Base-by-base conservation (phyloP, 106 monocot species). In the Allium fistulosum region DNA sequence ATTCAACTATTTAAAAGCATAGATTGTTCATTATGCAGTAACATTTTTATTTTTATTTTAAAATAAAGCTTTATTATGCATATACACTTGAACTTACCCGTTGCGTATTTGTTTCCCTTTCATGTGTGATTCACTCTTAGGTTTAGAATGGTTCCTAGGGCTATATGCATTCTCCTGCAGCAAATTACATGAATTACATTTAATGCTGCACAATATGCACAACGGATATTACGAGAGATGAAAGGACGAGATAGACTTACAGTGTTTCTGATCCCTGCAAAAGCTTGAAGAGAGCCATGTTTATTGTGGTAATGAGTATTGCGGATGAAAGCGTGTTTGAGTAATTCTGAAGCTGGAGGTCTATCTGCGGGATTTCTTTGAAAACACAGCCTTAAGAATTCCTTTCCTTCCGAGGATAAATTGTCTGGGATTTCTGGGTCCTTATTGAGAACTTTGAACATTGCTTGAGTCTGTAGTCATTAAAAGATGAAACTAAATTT, bases 361-460 rank as follows among this genome's bases (percentile, higher is more conserved):
- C 96, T 80, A 8, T 92, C 88, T 46, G 82, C 80, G 1, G 96
- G 92, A 74, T 92, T 89, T 69, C 96, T 82, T 22, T 68, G 83
- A 48, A 95, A 95, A 65, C 96, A 97, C 16, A 15, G 46, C 53
- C 48, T 69, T 27, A 97, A 71, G 68, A 97, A 92, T 57, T 89
- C 86, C 59, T 87, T 97, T 6, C 96, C 92, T 53, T 97, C 96
- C 13, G 70, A 47, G 10, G 96, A 97, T 68, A 97, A 73, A 45
- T 61, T 66, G 17, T 92, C 86, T 9, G 96, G 96, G 59, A 92
- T 82, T 17, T 68, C 77, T 3, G 92, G 92, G 55, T 84, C 87
- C 28, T 78, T 82, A 56, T 87, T 79, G 67, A 92, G 66, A 7
- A 87, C 88, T 69, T 87, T 97, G 58, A 97, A 97, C 88, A 97